Conservation (phyloP, 179 eudicot species). For the Beta lomatogona region DNA sequence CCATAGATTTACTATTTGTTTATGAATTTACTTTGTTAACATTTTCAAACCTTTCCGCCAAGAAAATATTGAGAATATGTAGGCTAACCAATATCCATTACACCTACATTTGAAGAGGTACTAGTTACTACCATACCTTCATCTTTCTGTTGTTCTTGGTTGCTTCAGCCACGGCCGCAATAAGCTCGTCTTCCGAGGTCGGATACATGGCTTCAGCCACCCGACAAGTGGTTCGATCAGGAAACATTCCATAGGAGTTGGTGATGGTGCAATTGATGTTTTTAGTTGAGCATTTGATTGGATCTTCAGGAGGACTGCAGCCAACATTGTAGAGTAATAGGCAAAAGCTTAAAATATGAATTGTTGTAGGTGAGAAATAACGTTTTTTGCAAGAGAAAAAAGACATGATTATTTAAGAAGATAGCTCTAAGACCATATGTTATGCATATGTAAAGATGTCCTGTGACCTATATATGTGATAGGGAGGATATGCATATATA, state of each 20-base stretch:
- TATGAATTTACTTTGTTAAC: background rate
- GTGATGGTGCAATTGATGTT: conserved; percentile 35
- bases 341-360: background rate
- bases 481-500: no score
- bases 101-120: background rate
- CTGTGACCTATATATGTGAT: no score
- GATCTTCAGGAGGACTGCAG: conserved; percentile 33
- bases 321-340: background rate
- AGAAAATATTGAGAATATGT: background rate
- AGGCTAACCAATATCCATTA: background rate
- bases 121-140: conserved; percentile 21
- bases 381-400: background rate
- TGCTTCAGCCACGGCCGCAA: conserved; percentile 26
- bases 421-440: background rate
- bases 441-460: no score
- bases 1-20: background rate
- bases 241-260: conserved; percentile 37
- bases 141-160: conserved; percentile 31
- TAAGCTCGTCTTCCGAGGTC: conserved; percentile 28
- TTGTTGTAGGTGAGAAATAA: conserved; percentile 7
- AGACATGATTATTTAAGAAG: background rate
- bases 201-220: conserved; percentile 37
- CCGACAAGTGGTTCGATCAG: conserved; percentile 36
- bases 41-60: background rate
- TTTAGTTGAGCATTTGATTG: conserved; percentile 24